Evolutionary conservation across 768 basidiomycete species (phyloP).

Genomic region (Lactifluus echinatus): DNA sequence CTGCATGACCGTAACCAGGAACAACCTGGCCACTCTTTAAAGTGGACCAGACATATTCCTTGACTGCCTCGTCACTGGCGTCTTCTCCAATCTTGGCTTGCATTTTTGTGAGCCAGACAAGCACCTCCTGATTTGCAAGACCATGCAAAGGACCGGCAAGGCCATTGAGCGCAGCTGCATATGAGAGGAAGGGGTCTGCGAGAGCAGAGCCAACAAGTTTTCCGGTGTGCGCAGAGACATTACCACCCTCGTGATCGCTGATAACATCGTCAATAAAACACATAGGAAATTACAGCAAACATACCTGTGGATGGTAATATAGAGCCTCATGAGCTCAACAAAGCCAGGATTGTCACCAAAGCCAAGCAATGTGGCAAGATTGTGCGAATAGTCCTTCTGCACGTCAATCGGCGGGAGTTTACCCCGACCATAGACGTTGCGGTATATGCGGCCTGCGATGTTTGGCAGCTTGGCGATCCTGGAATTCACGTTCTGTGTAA

Average conservation of each 20-base stretch:
- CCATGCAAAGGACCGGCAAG: constrained; percentile 96
- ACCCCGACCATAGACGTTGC: constrained; percentile 79
- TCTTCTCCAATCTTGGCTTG: constrained; percentile 79
- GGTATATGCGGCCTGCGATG: constrained; percentile 89
- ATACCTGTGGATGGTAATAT: constrained; percentile 92
- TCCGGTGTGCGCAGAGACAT: constrained; percentile 92
- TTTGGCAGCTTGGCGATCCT: constrained; percentile 96
- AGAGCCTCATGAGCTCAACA: constrained; percentile 90
- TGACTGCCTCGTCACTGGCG: constrained; percentile 79
- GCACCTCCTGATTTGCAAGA: constrained; percentile 94
- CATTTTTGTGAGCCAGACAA: constrained; percentile 93
- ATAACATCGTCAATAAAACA: neutral
- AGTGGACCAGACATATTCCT: constrained; percentile 91
- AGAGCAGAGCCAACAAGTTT: constrained; percentile 92
- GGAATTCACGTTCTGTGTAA: neutral
- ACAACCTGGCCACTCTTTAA: constrained; percentile 91
- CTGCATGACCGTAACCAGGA: constrained; percentile 86
- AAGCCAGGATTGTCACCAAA: constrained; percentile 83
- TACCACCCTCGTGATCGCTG: constrained; percentile 96
- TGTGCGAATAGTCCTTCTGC: constrained; percentile 81
- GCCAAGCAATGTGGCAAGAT: constrained; percentile 84
- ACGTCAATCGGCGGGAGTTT: constrained; percentile 82
- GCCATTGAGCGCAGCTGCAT: constrained; percentile 88
- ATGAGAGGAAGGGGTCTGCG: constrained; percentile 95
- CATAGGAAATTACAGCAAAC: neutral